Conservation (phyloP, 306 rosid genomes). For the Sindora glabra region DNA sequence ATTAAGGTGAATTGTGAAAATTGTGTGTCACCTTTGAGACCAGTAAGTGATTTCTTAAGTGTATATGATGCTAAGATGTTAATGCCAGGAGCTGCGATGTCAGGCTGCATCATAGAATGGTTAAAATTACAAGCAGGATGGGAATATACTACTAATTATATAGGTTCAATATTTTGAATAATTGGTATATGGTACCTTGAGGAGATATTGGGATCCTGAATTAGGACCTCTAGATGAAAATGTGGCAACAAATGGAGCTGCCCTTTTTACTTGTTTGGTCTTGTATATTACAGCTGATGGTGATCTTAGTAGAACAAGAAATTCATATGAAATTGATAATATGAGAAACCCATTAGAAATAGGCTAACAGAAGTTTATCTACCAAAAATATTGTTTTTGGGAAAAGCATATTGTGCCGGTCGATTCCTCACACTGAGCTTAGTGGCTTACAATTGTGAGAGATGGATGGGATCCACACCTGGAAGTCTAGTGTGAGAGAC, state of each 20-base stretch:
- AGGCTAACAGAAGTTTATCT: no score
- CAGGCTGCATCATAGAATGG: constrained; percentile 52
- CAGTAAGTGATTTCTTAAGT: constrained; percentile 54
- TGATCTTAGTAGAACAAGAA: constrained; percentile 34
- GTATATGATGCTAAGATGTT: constrained; percentile 78
- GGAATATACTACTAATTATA: background rate
- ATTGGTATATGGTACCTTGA: constrained; percentile 48
- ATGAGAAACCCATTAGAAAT: background rate
- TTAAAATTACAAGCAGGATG: background rate
- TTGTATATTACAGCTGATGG: constrained; percentile 62
- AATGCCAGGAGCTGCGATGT: constrained; percentile 79
- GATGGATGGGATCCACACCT: no score
- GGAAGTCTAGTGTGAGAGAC: no score
- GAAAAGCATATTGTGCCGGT: no score
- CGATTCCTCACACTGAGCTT: no score
- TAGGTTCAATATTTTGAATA: background rate
- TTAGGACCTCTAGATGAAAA: constrained; percentile 91
- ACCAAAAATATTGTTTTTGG: no score
- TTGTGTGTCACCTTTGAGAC: constrained; percentile 60
- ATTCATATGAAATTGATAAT: background rate
- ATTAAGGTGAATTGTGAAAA: constrained; percentile 68
- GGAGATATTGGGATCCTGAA: constrained; percentile 45
- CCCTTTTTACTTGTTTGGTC: constrained; percentile 27
- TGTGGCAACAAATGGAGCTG: constrained; percentile 72
- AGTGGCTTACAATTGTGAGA: no score